phyloP scores from a whole-genome alignment of 768 basidiomycete genomes.

The Imleria badia region DNA sequence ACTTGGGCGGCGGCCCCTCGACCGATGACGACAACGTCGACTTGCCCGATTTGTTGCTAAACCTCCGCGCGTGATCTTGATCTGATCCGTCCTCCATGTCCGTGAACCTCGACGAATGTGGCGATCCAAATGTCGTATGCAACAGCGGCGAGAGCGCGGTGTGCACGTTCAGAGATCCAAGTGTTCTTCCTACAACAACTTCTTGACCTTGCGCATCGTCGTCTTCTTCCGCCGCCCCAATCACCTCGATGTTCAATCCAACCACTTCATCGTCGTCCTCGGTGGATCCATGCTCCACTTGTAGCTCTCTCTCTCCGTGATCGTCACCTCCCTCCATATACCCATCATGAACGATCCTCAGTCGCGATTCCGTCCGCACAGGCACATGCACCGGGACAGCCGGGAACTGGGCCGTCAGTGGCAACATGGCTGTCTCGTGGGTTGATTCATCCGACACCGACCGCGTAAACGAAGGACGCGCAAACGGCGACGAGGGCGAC shows the following conservation, averaged over 20 bases:
- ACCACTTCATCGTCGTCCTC: background rate
- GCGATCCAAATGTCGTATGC: slow-evolving; percentile 44
- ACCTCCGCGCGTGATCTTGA: slow-evolving; percentile 18
- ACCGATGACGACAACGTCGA: slow-evolving; percentile 15
- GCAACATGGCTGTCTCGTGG: slow-evolving; percentile 15
- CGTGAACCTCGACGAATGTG: slow-evolving; percentile 32
- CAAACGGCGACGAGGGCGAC: slow-evolving; percentile 14
- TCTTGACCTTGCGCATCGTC: slow-evolving; percentile 12
- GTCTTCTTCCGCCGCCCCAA: slow-evolving; percentile 11
- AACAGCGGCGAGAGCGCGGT: slow-evolving; percentile 35
- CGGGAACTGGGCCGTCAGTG: slow-evolving; percentile 31
- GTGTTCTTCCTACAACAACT: background rate
- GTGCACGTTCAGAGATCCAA: slow-evolving; percentile 5
- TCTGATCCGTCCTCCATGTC: slow-evolving; percentile 31
- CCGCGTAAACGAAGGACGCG: slow-evolving; percentile 22
- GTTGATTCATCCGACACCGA: slow-evolving; percentile 26
- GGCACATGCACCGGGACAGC: slow-evolving; percentile 32
- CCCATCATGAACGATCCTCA: slow-evolving; percentile 30
- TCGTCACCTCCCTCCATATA: slow-evolving; percentile 19
- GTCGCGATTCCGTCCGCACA: slow-evolving; percentile 30
- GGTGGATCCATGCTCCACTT: slow-evolving; percentile 22
- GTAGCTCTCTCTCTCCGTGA: slow-evolving; percentile 18
- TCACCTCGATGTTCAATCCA: slow-evolving; percentile 14
- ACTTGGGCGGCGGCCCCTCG: slow-evolving; percentile 14
- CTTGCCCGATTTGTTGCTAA: slow-evolving; percentile 16